phyloP scores from a whole-genome alignment of 2,329 filamentous ascomycete genomes.

The Teratosphaeria nubilosa region DNA sequence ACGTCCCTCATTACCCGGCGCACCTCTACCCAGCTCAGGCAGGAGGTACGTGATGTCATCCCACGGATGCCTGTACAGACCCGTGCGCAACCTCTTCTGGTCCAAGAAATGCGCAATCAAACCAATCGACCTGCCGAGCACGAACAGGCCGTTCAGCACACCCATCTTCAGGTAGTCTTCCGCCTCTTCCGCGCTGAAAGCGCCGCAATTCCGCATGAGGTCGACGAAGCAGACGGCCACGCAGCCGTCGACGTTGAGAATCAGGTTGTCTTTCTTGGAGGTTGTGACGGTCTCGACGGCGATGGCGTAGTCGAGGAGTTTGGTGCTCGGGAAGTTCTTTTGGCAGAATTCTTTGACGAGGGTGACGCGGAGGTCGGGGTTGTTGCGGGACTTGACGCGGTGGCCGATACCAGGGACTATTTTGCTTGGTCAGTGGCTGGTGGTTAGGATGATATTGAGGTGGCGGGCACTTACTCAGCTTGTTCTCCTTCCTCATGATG shows the following conservation, averaged over 20 bases:
- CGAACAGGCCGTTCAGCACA: constrained; percentile 98
- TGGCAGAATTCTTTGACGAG: constrained; percentile 98
- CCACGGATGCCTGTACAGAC: constrained; percentile 96
- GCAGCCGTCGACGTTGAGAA: constrained; percentile 96
- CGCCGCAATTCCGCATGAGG: constrained; percentile 92
- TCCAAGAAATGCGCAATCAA: constrained; percentile 99
- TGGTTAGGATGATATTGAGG: background rate
- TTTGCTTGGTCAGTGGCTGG: constrained; percentile 19
- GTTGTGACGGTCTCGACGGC: constrained; percentile 97
- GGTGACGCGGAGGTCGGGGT: constrained; percentile 98
- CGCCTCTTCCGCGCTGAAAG: constrained; percentile 89
- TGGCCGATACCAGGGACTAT: constrained; percentile 91
- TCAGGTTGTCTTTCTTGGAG: constrained; percentile 99
- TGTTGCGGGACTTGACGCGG: constrained; percentile 99
- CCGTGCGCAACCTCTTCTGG: constrained; percentile 97
- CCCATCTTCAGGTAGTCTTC: constrained; percentile 99
- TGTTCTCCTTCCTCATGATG: constrained; percentile 99
- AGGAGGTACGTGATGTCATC: constrained; percentile 95
- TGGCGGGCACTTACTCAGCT: constrained; percentile 59
- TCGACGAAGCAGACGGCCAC: constrained; percentile 99
- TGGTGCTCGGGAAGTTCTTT: constrained; percentile 94
- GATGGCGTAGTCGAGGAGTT: constrained; percentile 96
- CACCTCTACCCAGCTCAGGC: constrained; percentile 61
- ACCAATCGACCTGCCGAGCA: constrained; percentile 93
- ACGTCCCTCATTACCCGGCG: constrained; percentile 68